Evolutionary conservation across 768 basidiomycete species (phyloP).

Genomic region (Suillus subaureus): DNA sequence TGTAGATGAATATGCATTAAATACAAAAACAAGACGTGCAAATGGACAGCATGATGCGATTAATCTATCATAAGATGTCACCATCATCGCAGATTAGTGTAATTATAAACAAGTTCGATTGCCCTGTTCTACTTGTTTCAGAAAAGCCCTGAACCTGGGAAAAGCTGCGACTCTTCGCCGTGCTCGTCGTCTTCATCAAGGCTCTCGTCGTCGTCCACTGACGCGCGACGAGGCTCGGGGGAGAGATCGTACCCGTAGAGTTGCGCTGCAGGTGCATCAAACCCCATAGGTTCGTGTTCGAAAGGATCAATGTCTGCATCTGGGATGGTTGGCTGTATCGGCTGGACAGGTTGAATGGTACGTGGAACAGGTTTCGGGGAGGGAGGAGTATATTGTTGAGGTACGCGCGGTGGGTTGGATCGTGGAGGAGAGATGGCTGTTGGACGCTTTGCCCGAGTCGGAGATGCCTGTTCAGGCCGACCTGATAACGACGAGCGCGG

Average conservation of each 20-base stretch:
- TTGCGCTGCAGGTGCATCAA: conserved; percentile 20
- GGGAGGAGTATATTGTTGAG: conserved; percentile 17
- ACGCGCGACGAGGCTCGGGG: conserved; percentile 30
- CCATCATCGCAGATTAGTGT: conserved; percentile 7
- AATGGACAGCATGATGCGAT: conserved; percentile 14
- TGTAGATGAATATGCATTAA: conserved; percentile 21
- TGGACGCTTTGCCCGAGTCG: background rate
- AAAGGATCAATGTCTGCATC: conserved; percentile 38
- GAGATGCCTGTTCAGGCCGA: conserved; percentile 5
- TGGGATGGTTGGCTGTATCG: conserved; percentile 21
- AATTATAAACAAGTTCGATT: background rate
- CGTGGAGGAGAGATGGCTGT: conserved; percentile 7
- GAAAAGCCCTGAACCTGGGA: conserved; percentile 47
- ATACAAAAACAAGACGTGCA: conserved; percentile 21
- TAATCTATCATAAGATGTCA: conserved; percentile 17
- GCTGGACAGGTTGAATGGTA: conserved; percentile 13
- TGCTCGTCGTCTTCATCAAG: conserved; percentile 23
- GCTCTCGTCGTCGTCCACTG: conserved; percentile 21
- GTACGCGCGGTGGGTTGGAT: conserved; percentile 5
- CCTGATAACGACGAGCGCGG: conserved; percentile 9
- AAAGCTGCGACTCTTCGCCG: conserved; percentile 39
- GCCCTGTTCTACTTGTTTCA: conserved; percentile 19
- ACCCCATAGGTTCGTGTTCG: conserved; percentile 30
- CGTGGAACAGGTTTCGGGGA: conserved; percentile 5
- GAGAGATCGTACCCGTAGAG: conserved; percentile 15